These are phyloP conservation scores for Saksenaea vasiformis DNA, from an alignment of 371 early-diverging fungal genomes.

Conservation along the genomic window DNA sequence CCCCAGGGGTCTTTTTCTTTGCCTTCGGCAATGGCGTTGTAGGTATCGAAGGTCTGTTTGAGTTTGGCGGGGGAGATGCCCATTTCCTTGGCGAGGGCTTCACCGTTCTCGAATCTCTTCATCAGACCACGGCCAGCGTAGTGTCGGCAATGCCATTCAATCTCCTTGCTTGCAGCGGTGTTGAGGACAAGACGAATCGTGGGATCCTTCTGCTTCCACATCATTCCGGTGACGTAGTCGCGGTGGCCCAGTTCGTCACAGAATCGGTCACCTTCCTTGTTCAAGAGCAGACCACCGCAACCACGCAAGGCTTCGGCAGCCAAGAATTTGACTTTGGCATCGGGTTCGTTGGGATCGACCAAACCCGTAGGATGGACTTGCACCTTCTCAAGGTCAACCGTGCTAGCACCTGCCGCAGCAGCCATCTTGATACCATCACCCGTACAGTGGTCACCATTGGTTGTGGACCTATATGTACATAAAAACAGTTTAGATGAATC, in stretches of 20 bases:
- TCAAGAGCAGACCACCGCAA: slow-evolving; percentile 88
- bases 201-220: slow-evolving; percentile 83
- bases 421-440: slow-evolving; percentile 96
- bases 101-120: slow-evolving; percentile 74
- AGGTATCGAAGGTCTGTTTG: slow-evolving; percentile 77
- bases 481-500: too few relatives aligned
- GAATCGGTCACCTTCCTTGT: slow-evolving; percentile 88
- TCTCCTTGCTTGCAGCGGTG: slow-evolving; percentile 84
- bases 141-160: slow-evolving; percentile 95
- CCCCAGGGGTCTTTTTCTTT: slow-evolving; percentile 85
- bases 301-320: slow-evolving; percentile 98
- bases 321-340: slow-evolving; percentile 84
- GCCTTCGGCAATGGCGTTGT: slow-evolving; percentile 77
- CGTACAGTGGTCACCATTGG: slow-evolving; percentile 95
- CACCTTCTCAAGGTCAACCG: slow-evolving; percentile 94
- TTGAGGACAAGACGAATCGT: slow-evolving; percentile 81
- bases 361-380: slow-evolving; percentile 98
- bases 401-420: slow-evolving; percentile 77
- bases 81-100: slow-evolving; percentile 82
- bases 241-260: slow-evolving; percentile 92
- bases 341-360: slow-evolving; percentile 89
- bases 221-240: slow-evolving; percentile 85
- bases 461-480: slow-evolving; percentile 64
- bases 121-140: slow-evolving; percentile 91
- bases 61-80: slow-evolving; percentile 70